These are phyloP conservation scores for Globomyces sp. DNA, from an alignment of 371 early-diverging fungal genomes.

Conservation along the genomic window DNA sequence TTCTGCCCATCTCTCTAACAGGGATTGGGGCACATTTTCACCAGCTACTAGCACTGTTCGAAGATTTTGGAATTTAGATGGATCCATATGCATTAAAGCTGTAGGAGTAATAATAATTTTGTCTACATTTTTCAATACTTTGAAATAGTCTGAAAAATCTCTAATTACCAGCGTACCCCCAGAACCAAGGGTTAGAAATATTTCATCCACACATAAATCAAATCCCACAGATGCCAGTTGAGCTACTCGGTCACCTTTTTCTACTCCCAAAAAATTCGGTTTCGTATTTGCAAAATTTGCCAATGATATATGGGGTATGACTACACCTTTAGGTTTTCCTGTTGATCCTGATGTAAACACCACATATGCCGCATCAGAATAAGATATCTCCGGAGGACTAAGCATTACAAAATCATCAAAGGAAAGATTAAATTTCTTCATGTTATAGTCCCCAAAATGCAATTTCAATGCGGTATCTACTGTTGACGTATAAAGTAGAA, in stretches of 20 bases:
- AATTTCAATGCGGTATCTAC: neutral
- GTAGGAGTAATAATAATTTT: conserved; percentile 21
- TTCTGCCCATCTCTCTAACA: conserved; percentile 9
- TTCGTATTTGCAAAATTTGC: neutral
- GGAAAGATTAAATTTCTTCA: neutral
- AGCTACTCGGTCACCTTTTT: conserved; percentile 1
- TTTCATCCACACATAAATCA: conserved; percentile 16
- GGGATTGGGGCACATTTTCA: conserved; percentile 12
- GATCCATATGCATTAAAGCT: conserved; percentile 19
- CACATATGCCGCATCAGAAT: conserved; percentile 19
- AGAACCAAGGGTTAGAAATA: conserved; percentile 5
- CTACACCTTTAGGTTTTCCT: conserved; percentile 53
- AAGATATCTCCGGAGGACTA: neutral
- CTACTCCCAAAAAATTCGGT: neutral
- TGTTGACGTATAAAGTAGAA: neutral
- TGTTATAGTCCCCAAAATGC: no score
- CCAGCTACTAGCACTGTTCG: conserved; percentile 18
- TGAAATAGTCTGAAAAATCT: conserved; percentile 13
- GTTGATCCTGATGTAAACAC: conserved; percentile 56
- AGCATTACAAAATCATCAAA: neutral
- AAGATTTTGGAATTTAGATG: conserved; percentile 22
- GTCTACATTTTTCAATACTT: conserved; percentile 5
- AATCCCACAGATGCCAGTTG: conserved; percentile 6
- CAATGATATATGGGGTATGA: conserved; percentile 32
- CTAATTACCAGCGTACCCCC: conserved; percentile 24